Evolutionary conservation across 164 flowering plant species (phyloP).

Genomic region (Cinnamomum micranthum): DNA sequence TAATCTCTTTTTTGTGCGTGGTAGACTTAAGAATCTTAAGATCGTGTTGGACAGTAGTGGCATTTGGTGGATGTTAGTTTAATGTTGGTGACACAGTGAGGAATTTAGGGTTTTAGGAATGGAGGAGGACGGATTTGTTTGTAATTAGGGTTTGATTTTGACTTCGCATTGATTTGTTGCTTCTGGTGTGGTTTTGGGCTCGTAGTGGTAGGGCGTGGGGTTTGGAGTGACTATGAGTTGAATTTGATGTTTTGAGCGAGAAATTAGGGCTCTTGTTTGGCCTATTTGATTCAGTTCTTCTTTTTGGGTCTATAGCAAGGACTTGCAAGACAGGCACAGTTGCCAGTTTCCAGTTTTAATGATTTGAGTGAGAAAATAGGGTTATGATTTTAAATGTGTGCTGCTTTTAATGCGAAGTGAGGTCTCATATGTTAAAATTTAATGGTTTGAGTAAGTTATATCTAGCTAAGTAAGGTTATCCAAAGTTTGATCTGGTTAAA

Average conservation of each 20-base stretch:
- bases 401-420: no score
- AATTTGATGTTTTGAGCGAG: neutral
- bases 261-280: neutral
- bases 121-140: neutral
- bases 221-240: neutral
- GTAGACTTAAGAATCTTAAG: no score
- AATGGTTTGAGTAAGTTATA: no score
- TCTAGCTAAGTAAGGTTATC: no score
- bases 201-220: neutral
- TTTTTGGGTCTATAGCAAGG: neutral
- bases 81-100: neutral
- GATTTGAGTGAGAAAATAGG: neutral
- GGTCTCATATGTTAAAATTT: no score
- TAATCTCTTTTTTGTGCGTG: no score
- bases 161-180: neutral
- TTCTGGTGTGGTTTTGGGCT: neutral
- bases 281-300: no score
- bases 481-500: no score
- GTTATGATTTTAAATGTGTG: neutral
- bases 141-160: neutral
- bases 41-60: neutral
- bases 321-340: neutral
- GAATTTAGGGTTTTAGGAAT: neutral
- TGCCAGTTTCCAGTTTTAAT: neutral
- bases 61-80: neutral